Evolutionary conservation across 2,329 filamentous ascomycete species (phyloP).

Genomic region (Teratosphaeria pseudoeucalypti): DNA sequence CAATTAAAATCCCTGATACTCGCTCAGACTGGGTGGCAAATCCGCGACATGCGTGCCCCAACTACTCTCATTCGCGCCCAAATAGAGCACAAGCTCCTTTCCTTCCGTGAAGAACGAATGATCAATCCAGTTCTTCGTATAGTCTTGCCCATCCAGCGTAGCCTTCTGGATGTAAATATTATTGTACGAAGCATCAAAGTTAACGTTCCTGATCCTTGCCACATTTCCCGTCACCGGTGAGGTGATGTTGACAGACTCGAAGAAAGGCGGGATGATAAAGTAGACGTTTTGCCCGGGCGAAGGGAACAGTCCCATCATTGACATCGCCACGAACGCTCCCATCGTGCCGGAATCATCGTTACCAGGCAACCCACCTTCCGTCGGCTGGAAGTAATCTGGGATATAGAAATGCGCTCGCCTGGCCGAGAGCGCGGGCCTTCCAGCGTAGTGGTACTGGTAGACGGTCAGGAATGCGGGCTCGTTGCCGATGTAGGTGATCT

Average conservation of each 20-base stretch:
- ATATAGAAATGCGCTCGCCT: conserved; percentile 48
- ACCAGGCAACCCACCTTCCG: conserved; percentile 50
- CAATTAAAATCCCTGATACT: conserved; percentile 4
- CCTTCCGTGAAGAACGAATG: conserved; percentile 57
- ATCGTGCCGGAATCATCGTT: conserved; percentile 64
- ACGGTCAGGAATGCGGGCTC: conserved; percentile 41
- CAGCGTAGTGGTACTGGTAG: conserved; percentile 59
- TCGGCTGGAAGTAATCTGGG: conserved; percentile 48
- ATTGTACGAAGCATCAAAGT: conserved; percentile 30
- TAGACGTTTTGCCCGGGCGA: conserved; percentile 54
- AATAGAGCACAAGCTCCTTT: conserved; percentile 51
- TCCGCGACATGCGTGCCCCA: conserved; percentile 41
- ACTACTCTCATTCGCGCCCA: conserved; percentile 33
- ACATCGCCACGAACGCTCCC: conserved; percentile 61
- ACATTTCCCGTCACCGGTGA: conserved; percentile 45
- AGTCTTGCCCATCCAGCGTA: conserved; percentile 52
- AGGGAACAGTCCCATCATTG: conserved; percentile 58
- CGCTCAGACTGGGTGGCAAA: conserved; percentile 36
- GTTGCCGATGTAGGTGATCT: conserved; percentile 50
- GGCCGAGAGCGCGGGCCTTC: conserved; percentile 52
- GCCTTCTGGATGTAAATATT: conserved; percentile 55
- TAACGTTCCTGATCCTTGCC: conserved; percentile 37
- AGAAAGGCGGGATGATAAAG: conserved; percentile 46
- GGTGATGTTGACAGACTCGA: conserved; percentile 46
- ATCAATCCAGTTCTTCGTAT: conserved; percentile 54